These are phyloP conservation scores for Annona squamosa DNA, from an alignment of 164 flowering plant genomes.

Conservation along the genomic window DNA sequence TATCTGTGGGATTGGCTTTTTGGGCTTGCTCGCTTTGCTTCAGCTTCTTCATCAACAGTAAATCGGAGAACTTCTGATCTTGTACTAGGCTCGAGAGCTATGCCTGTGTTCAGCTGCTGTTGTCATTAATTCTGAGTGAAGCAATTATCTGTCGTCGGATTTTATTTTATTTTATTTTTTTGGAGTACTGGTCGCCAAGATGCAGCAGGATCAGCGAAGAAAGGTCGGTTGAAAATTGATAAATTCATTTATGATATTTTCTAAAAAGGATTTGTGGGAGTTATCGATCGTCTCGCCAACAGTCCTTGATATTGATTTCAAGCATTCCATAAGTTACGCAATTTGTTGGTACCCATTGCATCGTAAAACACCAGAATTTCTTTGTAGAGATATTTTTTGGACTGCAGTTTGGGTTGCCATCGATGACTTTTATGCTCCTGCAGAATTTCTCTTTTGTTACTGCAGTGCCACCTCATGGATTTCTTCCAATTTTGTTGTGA, in stretches of 20 bases:
- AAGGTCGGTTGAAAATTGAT: conserved; percentile 35
- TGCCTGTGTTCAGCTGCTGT: background rate
- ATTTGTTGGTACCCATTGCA: background rate
- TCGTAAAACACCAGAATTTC: background rate
- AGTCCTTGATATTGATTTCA: too few relatives aligned
- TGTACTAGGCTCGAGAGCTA: background rate
- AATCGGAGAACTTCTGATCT: background rate
- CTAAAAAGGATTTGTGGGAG: too few relatives aligned
- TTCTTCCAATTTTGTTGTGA: background rate
- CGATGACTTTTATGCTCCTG: background rate
- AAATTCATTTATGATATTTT: background rate
- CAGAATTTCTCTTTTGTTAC: background rate
- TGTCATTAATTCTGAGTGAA: background rate
- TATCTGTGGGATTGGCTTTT: background rate
- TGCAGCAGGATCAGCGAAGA: conserved; percentile 77
- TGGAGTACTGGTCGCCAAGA: conserved; percentile 25
- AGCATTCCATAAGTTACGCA: background rate
- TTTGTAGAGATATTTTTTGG: background rate
- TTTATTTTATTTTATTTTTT: background rate
- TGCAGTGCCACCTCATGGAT: background rate
- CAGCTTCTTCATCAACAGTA: background rate
- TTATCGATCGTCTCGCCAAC: too few relatives aligned
- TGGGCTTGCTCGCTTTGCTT: background rate
- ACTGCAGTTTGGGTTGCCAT: background rate
- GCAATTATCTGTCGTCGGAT: background rate